Evolutionary conservation across 2,329 filamentous ascomycete species (phyloP).

Genomic region (Pseudogymnoascus sp.): DNA sequence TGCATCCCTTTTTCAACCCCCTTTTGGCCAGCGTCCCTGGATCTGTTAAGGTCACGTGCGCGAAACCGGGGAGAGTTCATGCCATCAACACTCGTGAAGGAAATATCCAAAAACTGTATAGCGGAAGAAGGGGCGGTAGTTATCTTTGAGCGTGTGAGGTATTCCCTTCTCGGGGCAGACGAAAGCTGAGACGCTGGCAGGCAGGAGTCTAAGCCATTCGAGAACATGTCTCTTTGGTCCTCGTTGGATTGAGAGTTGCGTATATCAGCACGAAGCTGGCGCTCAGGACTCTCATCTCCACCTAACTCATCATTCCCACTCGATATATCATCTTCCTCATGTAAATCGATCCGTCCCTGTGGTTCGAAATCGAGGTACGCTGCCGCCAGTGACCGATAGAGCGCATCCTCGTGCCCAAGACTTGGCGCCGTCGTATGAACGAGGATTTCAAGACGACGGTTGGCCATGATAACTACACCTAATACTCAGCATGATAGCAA

Average conservation of each 20-base stretch:
- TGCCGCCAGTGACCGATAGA: slow-evolving; percentile 26
- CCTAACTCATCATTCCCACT: slow-evolving; percentile 33
- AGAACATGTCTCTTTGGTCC: slow-evolving; percentile 16
- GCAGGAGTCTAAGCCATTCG: not conserved
- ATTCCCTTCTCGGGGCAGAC: not conserved
- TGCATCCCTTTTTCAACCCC: not conserved
- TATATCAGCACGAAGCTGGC: slow-evolving; percentile 24
- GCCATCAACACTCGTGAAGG: slow-evolving; percentile 4
- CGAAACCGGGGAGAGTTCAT: not conserved
- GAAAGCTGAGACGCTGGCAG: not conserved
- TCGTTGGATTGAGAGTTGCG: slow-evolving; percentile 14
- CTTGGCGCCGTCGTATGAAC: slow-evolving; percentile 28
- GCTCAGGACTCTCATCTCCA: slow-evolving; percentile 37
- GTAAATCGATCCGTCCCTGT: slow-evolving; percentile 13
- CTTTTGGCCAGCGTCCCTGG: too few species aligned
- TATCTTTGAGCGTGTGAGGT: not conserved
- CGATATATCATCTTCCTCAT: not conserved
- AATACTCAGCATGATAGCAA: not conserved
- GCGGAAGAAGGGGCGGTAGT: not conserved
- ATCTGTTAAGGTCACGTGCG: not conserved
- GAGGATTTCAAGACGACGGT: slow-evolving; percentile 24
- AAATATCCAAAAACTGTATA: slow-evolving; percentile 5
- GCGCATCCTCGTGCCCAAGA: slow-evolving; percentile 25
- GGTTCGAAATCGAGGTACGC: slow-evolving; percentile 27
- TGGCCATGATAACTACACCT: not conserved